Base-by-base conservation (phyloP, 1,139 yeast species). In the Yamadazyma triangularis region DNA sequence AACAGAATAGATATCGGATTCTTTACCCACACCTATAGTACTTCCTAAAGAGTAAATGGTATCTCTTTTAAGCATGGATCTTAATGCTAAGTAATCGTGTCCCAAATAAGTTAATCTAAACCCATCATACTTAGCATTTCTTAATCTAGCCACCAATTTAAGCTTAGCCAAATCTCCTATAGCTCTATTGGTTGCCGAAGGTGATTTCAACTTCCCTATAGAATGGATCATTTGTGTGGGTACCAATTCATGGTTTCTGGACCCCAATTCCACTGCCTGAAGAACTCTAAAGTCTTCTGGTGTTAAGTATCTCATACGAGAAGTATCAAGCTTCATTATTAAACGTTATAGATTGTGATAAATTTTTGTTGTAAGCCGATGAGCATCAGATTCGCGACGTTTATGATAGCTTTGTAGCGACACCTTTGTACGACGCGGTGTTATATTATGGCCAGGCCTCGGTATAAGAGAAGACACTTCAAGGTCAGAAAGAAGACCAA, bases 1-100 rank as follows among this genome's bases (percentile, higher is more conserved):
- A 1, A 85, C 89, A n/a, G 91, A 73, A 54, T 82, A 88, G 48
- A 91, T 89, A 60, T 91, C 98, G 4, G 96, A 87, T 56, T 91
- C 98, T 54, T 91, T 91, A 49, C 98, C 98, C 30, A 93, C 95
- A 35, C 98, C 98, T 47, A 91, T 88, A 15, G 84, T 86, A 26
- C 81, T 72, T 12, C 96, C 97, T 9, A 91, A 76, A 2, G 93
- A 82, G 47, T 80, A 79, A 8, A 91, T 56, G 0, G 87, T 70
- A 29, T 80, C 77, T 44, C 89, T 70, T 48, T 81, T 84, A 45
- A 78, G 60, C 77, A 91, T 76, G 4, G 95, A 73, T 53, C 82
- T 86, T 42, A 91, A 66, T 0, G 97, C 97, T 42, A 93, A 68
- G 50, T 85, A 91, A 56, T 91, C 99, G 54, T 79, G 85, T 4